Percentiles rank a stretch among this genome's conserved stretches.
Conservation (phyloP, 2,329 filamentous ascomycete genomes). For the Corynespora cassiicola region DNA sequence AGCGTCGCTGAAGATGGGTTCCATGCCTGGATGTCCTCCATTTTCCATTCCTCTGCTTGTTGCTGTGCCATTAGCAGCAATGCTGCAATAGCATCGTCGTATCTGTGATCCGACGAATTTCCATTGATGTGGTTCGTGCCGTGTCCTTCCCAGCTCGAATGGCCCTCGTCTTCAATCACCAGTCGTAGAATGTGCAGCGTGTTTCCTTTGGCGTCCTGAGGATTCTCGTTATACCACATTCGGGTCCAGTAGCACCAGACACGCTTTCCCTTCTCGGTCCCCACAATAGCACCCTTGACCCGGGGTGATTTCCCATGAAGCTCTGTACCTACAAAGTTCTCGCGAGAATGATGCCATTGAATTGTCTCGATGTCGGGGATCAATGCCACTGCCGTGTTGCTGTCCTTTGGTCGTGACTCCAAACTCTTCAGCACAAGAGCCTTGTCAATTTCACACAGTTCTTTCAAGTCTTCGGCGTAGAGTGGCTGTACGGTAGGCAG, state of each 20-base stretch:
- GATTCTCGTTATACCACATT: slow-evolving; percentile 65
- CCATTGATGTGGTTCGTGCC: slow-evolving; percentile 27
- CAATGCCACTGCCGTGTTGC: slow-evolving; percentile 67
- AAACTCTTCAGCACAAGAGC: slow-evolving; percentile 64
- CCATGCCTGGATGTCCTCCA: slow-evolving; percentile 79
- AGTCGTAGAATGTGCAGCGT: slow-evolving; percentile 73
- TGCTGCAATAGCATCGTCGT: slow-evolving; percentile 59
- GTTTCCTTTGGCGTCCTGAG: slow-evolving; percentile 64
- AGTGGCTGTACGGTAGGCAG: slow-evolving; percentile 53
- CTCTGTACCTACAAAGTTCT: slow-evolving; percentile 75
- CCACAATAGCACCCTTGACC: slow-evolving; percentile 74
- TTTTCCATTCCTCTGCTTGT: slow-evolving; percentile 75
- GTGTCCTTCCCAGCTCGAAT: slow-evolving; percentile 23
- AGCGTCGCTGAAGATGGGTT: slow-evolving; percentile 69
- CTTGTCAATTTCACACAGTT: slow-evolving; percentile 71
- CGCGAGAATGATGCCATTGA: slow-evolving; percentile 79
- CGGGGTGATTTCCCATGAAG: slow-evolving; percentile 65
- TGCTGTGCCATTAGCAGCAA: slow-evolving; percentile 71
- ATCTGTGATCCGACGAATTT: slow-evolving; percentile 14
- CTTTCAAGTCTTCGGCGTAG: slow-evolving; percentile 65
- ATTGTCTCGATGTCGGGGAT: slow-evolving; percentile 72
- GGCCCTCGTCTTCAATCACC: slow-evolving; percentile 65
- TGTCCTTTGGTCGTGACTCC: slow-evolving; percentile 41
- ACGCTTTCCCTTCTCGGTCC: slow-evolving; percentile 56
- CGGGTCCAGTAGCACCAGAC: slow-evolving; percentile 78